Evolutionary conservation across 441 rosid species (phyloP).

Genomic region (Euphorbia celastroides): DNA sequence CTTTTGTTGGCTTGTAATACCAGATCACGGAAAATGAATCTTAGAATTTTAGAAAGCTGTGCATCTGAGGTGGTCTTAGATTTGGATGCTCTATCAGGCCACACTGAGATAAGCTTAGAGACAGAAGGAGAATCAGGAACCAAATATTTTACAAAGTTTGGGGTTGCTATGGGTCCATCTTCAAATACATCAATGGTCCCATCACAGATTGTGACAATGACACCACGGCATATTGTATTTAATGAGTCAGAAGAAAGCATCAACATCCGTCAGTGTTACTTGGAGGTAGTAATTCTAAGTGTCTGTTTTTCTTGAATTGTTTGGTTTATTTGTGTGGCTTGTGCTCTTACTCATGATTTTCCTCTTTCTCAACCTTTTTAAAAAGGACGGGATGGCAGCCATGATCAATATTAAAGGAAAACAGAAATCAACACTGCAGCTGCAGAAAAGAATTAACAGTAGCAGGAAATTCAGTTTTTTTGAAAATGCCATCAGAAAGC

Average conservation of each 20-base stretch:
- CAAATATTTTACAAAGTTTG: conserved; percentile 63
- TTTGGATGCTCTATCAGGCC: conserved; percentile 87
- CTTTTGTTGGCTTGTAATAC: conserved; percentile 20
- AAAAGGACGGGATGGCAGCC: conserved; percentile 68
- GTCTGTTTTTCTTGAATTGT: conserved; percentile 3
- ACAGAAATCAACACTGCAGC: conserved; percentile 46
- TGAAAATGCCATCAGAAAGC: conserved; percentile 82
- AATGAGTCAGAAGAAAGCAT: conserved; percentile 70
- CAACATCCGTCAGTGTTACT: conserved; percentile 67
- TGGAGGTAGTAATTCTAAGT: conserved; percentile 48
- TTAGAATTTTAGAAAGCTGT: conserved; percentile 49
- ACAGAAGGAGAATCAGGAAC: conserved; percentile 47
- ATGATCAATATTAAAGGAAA: conserved; percentile 43
- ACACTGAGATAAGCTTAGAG: conserved; percentile 74
- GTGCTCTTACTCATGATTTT: conserved; percentile 18
- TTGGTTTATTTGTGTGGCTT: conserved; percentile 17
- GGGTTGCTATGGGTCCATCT: conserved; percentile 65
- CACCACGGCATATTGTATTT: conserved; percentile 66
- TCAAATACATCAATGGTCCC: conserved; percentile 47
- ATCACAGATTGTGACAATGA: conserved; percentile 60
- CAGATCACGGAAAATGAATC: conserved; percentile 66
- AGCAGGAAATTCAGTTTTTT: conserved; percentile 63
- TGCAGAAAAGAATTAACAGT: conserved; percentile 48
- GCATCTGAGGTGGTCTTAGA: conserved; percentile 62
- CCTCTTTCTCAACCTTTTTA: conserved; percentile 13